Conservation (phyloP, 148 eudicot genomes). For the Fagopyrum homotropicum region DNA sequence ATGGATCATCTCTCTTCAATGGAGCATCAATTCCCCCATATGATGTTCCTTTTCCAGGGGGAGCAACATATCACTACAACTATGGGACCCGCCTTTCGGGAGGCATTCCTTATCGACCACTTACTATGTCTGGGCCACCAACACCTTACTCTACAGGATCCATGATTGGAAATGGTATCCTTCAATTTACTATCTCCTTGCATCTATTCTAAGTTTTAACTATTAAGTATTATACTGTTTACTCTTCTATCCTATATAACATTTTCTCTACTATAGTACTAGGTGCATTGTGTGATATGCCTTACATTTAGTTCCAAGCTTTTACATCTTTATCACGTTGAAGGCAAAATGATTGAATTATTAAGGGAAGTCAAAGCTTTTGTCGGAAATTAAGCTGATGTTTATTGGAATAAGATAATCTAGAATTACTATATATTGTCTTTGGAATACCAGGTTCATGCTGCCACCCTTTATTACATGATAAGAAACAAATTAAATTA, state of each 20-base stretch:
- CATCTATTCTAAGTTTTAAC: neutral
- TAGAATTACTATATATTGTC: neutral
- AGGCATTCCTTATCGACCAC: constrained; percentile 78
- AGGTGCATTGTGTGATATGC: no score
- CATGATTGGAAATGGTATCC: constrained; percentile 51
- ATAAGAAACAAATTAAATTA: neutral
- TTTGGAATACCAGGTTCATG: neutral
- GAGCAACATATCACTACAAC: constrained; percentile 58
- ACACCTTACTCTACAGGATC: constrained; percentile 72
- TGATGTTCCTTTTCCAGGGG: constrained; percentile 72
- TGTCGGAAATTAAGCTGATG: neutral
- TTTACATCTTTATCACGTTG: neutral
- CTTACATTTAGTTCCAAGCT: neutral
- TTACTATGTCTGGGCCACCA: constrained; percentile 61
- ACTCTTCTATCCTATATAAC: no score
- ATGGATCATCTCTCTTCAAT: constrained; percentile 71
- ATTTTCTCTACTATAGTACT: no score
- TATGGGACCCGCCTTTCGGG: constrained; percentile 70
- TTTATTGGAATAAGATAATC: neutral
- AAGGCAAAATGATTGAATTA: neutral
- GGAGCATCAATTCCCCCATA: constrained; percentile 75
- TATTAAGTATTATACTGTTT: no score
- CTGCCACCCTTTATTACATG: neutral
- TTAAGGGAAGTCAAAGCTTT: neutral
- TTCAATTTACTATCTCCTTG: neutral